Percentiles rank a stretch among this genome's conserved stretches.
phyloP scores from a whole-genome alignment of 2,329 filamentous ascomycete genomes.

The Thielaviopsis populi region DNA sequence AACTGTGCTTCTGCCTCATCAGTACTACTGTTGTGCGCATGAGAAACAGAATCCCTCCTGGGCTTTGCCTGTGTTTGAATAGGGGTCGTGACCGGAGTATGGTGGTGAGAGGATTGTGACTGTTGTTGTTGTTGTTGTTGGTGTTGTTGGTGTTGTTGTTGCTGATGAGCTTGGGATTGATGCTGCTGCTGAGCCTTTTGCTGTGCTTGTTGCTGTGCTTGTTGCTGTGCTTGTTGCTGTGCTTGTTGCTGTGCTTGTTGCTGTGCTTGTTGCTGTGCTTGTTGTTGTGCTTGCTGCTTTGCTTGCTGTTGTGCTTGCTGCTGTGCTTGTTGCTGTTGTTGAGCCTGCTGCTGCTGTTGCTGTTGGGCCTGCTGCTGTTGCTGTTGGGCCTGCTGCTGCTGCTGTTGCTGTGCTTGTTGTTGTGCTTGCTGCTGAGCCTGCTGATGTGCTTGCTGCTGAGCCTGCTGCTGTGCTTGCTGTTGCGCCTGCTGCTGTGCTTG shows the following conservation, averaged over 20 bases:
- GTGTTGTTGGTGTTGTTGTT: conserved; percentile 17
- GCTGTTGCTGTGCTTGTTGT: conserved; percentile 24
- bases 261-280: conserved; percentile 11
- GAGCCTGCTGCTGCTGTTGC: background rate
- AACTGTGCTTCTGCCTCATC: conserved; percentile 14
- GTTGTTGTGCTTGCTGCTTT: background rate
- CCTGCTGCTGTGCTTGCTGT: conserved; percentile 7
- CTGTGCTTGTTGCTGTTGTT: background rate
- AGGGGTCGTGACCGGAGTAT: conserved; percentile 4
- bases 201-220: conserved; percentile 20
- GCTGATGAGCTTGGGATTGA: conserved; percentile 11
- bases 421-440: conserved; percentile 16
- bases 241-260: conserved; percentile 22
- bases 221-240: conserved; percentile 20
- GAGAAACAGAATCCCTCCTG: conserved; percentile 23
- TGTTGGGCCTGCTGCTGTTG: conserved; percentile 14
- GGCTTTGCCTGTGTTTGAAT: conserved; percentile 22
- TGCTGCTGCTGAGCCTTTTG: conserved; percentile 19
- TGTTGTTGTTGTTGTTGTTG: conserved; percentile 20
- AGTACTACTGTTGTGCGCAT: conserved; percentile 9
- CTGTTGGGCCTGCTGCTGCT: conserved; percentile 22
- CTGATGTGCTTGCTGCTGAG: conserved; percentile 8
- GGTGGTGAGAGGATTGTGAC: conserved; percentile 13
- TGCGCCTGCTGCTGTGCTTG: conserved; percentile 20
- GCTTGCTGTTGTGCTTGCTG: background rate